phyloP scores from a whole-genome alignment of 1,284 basidiomycete genomes.

The Golubevia sp. region DNA sequence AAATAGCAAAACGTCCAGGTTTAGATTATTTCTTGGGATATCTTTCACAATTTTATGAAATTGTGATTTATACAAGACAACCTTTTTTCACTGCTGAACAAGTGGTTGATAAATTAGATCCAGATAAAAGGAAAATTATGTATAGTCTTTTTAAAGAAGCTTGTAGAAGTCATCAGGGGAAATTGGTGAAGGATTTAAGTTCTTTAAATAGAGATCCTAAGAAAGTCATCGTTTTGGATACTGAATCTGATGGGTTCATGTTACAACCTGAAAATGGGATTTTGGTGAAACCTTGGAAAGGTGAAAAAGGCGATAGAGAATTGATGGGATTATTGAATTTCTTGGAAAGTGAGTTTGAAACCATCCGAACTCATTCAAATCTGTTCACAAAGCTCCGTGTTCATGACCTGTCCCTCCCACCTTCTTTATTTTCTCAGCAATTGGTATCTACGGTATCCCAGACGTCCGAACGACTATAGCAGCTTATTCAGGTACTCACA shows the following conservation, averaged over 20 bases:
- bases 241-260: conserved; percentile 75
- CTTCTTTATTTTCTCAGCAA: conserved; percentile 34
- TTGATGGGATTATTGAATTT: conserved; percentile 91
- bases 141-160: conserved; percentile 89
- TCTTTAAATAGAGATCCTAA: conserved; percentile 90
- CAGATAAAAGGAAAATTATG: conserved; percentile 83
- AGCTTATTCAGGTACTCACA: conserved; percentile 83
- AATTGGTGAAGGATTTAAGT: conserved; percentile 74
- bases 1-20: conserved; percentile 75
- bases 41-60: conserved; percentile 95
- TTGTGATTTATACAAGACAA: conserved; percentile 93
- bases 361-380: not conserved
- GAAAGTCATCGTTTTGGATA: conserved; percentile 88
- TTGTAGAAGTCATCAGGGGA: conserved; percentile 44
- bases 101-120: conserved; percentile 92
- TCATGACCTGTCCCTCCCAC: not conserved
- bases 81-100: conserved; percentile 84
- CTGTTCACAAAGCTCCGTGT: not conserved
- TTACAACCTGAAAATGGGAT: conserved; percentile 90
- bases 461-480: conserved; percentile 87
- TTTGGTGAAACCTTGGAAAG: conserved; percentile 84
- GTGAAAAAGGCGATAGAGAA: conserved; percentile 74
- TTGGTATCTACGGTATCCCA: conserved; percentile 62
- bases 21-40: conserved; percentile 97
- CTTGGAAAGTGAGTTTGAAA: conserved; percentile 78